Evolutionary conservation across 306 rosid species (phyloP).

Genomic region (Fragaria vesca): DNA sequence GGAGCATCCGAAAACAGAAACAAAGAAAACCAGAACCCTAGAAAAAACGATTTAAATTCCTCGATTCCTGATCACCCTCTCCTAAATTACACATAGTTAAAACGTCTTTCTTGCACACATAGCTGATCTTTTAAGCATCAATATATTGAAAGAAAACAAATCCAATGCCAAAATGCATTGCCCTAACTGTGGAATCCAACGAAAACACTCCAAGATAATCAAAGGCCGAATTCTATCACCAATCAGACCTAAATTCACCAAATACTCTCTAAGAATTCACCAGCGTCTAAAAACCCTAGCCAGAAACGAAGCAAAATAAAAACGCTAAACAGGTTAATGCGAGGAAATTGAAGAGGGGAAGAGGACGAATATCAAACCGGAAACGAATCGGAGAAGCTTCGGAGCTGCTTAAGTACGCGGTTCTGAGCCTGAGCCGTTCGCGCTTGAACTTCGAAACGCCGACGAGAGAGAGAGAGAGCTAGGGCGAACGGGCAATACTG

Average conservation of each 20-base stretch:
- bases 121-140: not conserved
- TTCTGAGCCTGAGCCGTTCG: not conserved
- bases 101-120: not conserved
- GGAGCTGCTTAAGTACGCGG: not conserved
- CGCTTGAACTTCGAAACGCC: not conserved
- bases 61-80: not conserved
- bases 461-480: not conserved
- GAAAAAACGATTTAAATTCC: constrained; percentile 25
- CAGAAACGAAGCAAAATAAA: not conserved
- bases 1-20: constrained; percentile 46
- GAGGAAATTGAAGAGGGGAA: not conserved
- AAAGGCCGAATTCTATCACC: not conserved
- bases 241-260: not conserved
- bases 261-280: not conserved
- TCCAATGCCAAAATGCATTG: not conserved
- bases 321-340: not conserved
- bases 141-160: not conserved
- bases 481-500: not conserved
- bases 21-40: constrained; percentile 41
- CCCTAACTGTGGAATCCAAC: not conserved
- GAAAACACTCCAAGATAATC: not conserved
- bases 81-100: not conserved
- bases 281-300: not conserved
- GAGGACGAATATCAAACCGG: constrained; percentile 12
- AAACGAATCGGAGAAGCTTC: not conserved